Evolutionary conservation across 192 early-diverging fungal species (phyloP), one percentile per base, ranked within the genome.

Genomic region (Linnemannia hyalina): DNA sequence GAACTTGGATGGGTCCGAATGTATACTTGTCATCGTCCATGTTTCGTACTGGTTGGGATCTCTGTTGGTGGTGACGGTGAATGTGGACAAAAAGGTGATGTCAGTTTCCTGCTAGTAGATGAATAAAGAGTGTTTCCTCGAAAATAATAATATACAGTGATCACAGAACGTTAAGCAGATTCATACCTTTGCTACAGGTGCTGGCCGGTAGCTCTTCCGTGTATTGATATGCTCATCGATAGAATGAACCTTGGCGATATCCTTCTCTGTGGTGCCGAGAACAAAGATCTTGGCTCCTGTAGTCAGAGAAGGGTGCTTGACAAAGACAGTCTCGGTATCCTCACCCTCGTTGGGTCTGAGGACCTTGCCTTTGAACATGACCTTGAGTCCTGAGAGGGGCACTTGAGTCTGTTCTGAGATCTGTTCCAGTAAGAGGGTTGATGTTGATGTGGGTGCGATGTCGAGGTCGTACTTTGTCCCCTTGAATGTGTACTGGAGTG

Each of bases 1-100:
- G 87, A 4, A 93, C 89, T 57, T 90, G 71, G 29, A 96, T 89
- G 1, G 71, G 60, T 40, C 90, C 91, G 81, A 95, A 96, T 1
- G 92, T 94, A 82, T 92, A 93, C 44, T 91, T 81, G 29, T 80
- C 84, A 41, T 86, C 84, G 42, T 86, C 84, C 1, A 81, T 8
- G 32, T 18, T 81, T 20, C 84, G 57, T 6, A 81, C 71, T 3
- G 84, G 78, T 65, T 86, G 79, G 16, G 79, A 74, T 63, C 72
- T 22, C 84, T 86, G 26, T 65, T 10, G n/a, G 11, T 26, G 23
- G 3, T 57, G 18, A 1, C 16, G 20, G 57, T 8, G 10, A 32
- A 13, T 4, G 10, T 65, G 13, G 23, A 26, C 38, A 65, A 65
- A 20, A 72, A 29, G 0, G 32, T 47, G 32, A n/a, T 7, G 11